Evolutionary conservation across 768 basidiomycete species (phyloP).

Genomic region (Hortiboletus campestris): DNA sequence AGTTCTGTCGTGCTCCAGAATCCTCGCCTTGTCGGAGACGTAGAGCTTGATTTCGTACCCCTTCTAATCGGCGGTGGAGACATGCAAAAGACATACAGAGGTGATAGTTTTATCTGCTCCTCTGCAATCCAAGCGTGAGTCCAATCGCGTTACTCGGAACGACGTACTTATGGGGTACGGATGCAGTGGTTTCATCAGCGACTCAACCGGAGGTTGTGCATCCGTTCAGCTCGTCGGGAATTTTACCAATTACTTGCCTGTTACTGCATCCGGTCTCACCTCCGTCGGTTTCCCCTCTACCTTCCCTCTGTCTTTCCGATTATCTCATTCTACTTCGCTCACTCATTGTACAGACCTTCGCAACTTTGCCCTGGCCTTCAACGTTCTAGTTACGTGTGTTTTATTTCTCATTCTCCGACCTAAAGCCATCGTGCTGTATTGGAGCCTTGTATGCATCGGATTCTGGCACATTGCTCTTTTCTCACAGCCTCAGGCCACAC

Average conservation of each 20-base stretch:
- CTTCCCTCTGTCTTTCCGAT: constrained; percentile 71
- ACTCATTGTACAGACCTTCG: constrained; percentile 72
- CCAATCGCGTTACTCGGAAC: neutral
- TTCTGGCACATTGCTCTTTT: constrained; percentile 85
- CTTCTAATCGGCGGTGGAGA: constrained; percentile 88
- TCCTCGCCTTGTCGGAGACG: constrained; percentile 67
- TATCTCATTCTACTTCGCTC: constrained; percentile 47
- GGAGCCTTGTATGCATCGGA: constrained; percentile 79
- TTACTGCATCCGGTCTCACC: constrained; percentile 56
- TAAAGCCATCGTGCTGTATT: constrained; percentile 62
- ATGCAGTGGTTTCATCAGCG: constrained; percentile 59
- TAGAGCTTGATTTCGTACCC: constrained; percentile 64
- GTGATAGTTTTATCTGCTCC: constrained; percentile 82
- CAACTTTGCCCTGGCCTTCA: constrained; percentile 66
- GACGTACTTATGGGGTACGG: constrained; percentile 7
- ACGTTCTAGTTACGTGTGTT: constrained; percentile 62
- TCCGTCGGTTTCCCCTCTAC: constrained; percentile 72
- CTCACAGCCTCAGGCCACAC: constrained; percentile 64
- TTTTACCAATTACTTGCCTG: constrained; percentile 66
- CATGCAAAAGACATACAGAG: constrained; percentile 66
- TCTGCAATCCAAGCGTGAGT: constrained; percentile 79
- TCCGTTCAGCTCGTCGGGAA: constrained; percentile 67
- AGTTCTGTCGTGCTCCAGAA: constrained; percentile 64
- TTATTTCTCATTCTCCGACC: constrained; percentile 76
- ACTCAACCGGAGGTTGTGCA: constrained; percentile 74